Evolutionary conservation across 164 flowering plant species (phyloP).

Genomic region (Sextonia rubra): DNA sequence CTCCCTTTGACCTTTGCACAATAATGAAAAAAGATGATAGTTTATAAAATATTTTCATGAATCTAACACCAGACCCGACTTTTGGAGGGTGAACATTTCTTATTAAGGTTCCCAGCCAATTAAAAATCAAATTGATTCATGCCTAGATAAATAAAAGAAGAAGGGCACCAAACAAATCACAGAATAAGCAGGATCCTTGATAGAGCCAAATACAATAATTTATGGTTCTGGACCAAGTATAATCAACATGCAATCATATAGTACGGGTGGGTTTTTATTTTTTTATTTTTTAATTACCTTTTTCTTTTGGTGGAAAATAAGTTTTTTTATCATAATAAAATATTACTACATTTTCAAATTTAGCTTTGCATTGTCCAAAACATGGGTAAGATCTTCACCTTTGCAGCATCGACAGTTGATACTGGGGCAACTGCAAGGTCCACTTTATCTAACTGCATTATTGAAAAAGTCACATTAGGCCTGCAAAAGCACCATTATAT

Average conservation of each 20-base stretch:
- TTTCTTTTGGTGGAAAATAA: not conserved
- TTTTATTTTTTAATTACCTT: not conserved
- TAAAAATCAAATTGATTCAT: too few species aligned
- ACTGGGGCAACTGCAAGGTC: conserved; percentile 43
- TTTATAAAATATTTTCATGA: too few species aligned
- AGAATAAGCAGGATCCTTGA: not conserved
- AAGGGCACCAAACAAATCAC: too few species aligned
- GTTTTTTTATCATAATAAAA: too few species aligned
- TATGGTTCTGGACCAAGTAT: not conserved
- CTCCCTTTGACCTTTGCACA: too few species aligned
- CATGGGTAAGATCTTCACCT: conserved; percentile 33
- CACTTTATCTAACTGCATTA: conserved; percentile 62
- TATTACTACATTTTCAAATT: not conserved
- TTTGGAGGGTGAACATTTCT: too few species aligned
- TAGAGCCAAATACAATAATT: not conserved
- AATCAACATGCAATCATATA: not conserved
- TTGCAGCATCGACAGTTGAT: conserved; percentile 27
- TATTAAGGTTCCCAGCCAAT: too few species aligned
- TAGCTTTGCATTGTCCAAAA: not conserved
- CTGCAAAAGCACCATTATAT: not conserved
- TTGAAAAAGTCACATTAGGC: not conserved
- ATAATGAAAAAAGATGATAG: too few species aligned
- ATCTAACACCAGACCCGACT: too few species aligned
- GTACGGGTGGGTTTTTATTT: too few species aligned
- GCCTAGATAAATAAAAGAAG: too few species aligned